Evolutionary conservation across 371 early-diverging fungal species (phyloP), one percentile per base, ranked within the genome.

Genomic region (Saksenaea vasiformis): DNA sequence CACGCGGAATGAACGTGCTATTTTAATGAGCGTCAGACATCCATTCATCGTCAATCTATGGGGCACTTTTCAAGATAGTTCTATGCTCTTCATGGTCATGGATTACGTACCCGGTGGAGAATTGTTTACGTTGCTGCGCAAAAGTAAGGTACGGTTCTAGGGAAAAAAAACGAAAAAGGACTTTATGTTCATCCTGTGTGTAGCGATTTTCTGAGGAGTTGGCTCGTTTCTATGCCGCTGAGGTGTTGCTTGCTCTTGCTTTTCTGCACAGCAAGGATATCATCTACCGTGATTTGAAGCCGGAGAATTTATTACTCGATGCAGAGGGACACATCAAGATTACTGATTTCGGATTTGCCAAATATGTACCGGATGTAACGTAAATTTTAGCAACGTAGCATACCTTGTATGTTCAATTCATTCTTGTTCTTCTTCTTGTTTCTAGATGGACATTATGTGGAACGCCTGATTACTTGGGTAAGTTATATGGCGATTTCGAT

Each of bases 291-390:
- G 98, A 97, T 79, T 73, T 98, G 59, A 95, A 97, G 75, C 98
- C 98, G 7, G 96, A 98, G 68, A 95, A 97, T 69, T 73, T 95
- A 51, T 79, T 99, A 31, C 78, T 99, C 54, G 97, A 95, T 71
- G 79, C 83, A 13, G 65, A 79, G 36, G 99, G 99, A 0, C 96
- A 99, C 72, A 87, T 99, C 74, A 97, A 97, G 76, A 88, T 99
- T 39, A 92, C 98, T 3, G 99, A 99, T 79, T 99, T 99, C 85
- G 99, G 99, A 1, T 98, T 99, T 86, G 96, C 99, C 28, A 98
- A 97, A 67, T 69, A 74, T 27, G 86, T 92, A n/a, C 64, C 75
- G 15, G 86, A 85, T 62, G 75, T 55, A 5, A 76, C 73, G 51
- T 47, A 47, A 47, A 47, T 17, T 47, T 47, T 47, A 22, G n/a